phyloP scores from a whole-genome alignment of 768 basidiomycete genomes.

The Sarcomyxa edulis region DNA sequence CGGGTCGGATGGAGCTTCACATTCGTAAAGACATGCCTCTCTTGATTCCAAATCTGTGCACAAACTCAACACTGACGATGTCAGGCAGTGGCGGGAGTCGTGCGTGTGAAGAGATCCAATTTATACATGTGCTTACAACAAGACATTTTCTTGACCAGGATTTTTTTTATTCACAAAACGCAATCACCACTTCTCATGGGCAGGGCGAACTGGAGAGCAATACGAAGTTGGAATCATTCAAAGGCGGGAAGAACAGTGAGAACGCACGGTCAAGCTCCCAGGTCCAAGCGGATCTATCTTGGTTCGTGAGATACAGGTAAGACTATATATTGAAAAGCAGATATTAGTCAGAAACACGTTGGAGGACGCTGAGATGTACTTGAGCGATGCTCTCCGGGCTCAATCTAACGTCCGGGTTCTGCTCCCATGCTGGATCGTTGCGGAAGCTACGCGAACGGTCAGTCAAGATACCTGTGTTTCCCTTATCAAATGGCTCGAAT shows the following conservation, averaged over 20 bases:
- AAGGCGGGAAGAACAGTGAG: not conserved
- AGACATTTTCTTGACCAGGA: no score
- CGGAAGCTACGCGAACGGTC: conserved; percentile 19
- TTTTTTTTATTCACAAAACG: not conserved
- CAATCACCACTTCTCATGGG: conserved; percentile 39
- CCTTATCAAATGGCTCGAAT: not conserved
- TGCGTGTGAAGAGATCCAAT: no score
- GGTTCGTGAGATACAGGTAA: conserved; percentile 61
- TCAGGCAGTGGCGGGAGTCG: no score
- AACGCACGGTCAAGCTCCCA: conserved; percentile 76
- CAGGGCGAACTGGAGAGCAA: conserved; percentile 31
- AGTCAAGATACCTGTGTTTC: conserved; percentile 26
- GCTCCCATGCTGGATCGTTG: conserved; percentile 30
- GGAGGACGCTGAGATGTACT: no score
- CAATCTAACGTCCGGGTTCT: conserved; percentile 43
- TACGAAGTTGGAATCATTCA: not conserved
- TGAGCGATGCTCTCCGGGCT: conserved; percentile 66
- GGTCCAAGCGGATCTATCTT: conserved; percentile 69
- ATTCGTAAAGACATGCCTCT: no score
- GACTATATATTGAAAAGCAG: conserved; percentile 44
- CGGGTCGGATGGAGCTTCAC: no score
- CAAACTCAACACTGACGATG: no score
- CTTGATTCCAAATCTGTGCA: no score
- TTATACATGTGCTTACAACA: not conserved
- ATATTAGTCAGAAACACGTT: not conserved